Evolutionary conservation across 2,329 filamentous ascomycete genomes (phyloP).

Genomic region (Furcasterigmium furcatum): DNA sequence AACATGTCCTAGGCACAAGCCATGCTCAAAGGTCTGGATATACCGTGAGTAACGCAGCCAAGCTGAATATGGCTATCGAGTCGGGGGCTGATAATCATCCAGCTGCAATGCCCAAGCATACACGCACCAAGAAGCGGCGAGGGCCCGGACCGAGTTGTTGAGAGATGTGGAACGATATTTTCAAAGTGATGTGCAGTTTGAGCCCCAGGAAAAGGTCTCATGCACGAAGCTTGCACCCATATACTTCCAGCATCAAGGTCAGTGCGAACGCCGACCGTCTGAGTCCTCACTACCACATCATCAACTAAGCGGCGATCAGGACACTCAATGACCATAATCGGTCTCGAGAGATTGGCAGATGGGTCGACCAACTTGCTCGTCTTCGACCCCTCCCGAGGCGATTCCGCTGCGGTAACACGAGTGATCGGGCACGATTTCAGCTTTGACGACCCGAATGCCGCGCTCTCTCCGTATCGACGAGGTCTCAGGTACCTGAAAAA

Average conservation of each 20-base stretch:
- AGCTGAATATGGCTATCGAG: not conserved
- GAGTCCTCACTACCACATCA: not conserved
- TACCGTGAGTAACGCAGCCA: slow-evolving; percentile 50
- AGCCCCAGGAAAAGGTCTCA: slow-evolving; percentile 57
- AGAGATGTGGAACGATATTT: slow-evolving; percentile 74
- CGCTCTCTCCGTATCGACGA: slow-evolving; percentile 72
- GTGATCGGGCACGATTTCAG: slow-evolving; percentile 48
- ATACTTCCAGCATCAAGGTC: slow-evolving; percentile 82
- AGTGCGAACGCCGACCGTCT: slow-evolving; percentile 6
- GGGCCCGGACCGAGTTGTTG: slow-evolving; percentile 54
- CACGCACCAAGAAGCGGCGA: slow-evolving; percentile 40
- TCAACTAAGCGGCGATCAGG: slow-evolving; percentile 36
- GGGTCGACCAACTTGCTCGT: slow-evolving; percentile 71
- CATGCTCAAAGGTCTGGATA: slow-evolving; percentile 66
- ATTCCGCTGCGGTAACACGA: slow-evolving; percentile 59
- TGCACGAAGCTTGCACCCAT: slow-evolving; percentile 75
- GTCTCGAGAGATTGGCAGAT: slow-evolving; percentile 67
- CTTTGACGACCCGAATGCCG: slow-evolving; percentile 41
- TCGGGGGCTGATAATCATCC: slow-evolving; percentile 4
- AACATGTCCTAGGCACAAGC: slow-evolving; percentile 62
- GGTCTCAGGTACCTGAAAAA: slow-evolving; percentile 64
- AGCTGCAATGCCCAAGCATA: slow-evolving; percentile 64
- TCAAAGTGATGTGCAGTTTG: slow-evolving; percentile 36
- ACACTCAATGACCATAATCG: slow-evolving; percentile 88
- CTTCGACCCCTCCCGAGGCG: slow-evolving; percentile 82